Percentiles rank a stretch among this genome's conserved stretches.
Conservation (phyloP, 73 alveolate species). For the Paramecium sonneborni region DNA sequence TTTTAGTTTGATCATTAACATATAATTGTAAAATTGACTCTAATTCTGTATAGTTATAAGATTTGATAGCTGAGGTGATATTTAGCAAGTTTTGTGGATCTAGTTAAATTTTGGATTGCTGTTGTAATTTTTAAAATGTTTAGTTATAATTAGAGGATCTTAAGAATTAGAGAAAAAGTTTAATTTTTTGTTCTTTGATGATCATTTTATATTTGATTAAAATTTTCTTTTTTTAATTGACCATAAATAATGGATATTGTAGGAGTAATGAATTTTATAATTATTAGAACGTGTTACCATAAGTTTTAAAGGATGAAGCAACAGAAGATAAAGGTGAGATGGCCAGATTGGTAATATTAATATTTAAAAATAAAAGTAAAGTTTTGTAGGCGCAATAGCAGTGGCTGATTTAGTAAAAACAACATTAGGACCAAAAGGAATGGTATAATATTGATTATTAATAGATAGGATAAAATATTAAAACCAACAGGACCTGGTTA, state of each 20-base stretch:
- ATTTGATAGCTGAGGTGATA: not conserved
- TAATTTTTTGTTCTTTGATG: not conserved
- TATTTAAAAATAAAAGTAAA: conserved; percentile 34
- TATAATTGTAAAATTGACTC: not conserved
- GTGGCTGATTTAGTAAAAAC: conserved; percentile 97
- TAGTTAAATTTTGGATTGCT: not conserved
- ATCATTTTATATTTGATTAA: not conserved
- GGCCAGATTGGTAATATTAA: conserved; percentile 77
- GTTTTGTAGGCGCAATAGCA: conserved; percentile 98
- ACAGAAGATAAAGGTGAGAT: conserved; percentile 85
- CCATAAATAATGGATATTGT: conserved; percentile 72
- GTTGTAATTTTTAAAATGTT: not conserved
- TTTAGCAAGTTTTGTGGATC: not conserved
- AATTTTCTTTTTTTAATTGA: not conserved
- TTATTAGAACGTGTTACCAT: conserved; percentile 81
- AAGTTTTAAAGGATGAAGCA: conserved; percentile 82
- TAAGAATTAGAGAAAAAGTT: not conserved
- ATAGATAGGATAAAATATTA: conserved; percentile 83
- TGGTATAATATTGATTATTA: conserved; percentile 66
- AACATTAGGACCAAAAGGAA: conserved; percentile 98
- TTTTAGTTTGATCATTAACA: not conserved
- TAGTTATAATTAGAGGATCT: not conserved
- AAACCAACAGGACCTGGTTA: conserved; percentile 88
- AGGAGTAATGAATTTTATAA: conserved; percentile 33
- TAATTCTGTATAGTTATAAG: not conserved